Conservation (phyloP, 768 basidiomycete species). For the Termitomyces sp. region DNA sequence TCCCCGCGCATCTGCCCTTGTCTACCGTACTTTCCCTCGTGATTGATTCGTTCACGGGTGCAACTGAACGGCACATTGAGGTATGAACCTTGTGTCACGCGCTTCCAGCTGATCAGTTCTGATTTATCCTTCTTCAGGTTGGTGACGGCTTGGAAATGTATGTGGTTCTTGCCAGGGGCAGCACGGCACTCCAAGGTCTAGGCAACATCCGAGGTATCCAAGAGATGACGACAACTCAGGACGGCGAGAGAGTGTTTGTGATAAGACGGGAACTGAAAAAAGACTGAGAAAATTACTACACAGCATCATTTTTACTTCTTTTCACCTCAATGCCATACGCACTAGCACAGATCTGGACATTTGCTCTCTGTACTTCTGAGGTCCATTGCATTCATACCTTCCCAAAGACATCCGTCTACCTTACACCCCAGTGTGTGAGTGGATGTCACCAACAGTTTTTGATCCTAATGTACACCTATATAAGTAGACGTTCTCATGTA, state of each 20-base stretch:
- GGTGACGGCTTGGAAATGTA: conserved; percentile 95
- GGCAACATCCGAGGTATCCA: conserved; percentile 52
- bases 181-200: conserved; percentile 51
- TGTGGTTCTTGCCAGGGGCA: conserved; percentile 73
- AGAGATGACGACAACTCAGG: conserved; percentile 58
- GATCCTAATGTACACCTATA: conserved; percentile 2
- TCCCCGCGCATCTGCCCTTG: conserved; percentile 82
- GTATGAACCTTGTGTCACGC: conserved; percentile 35
- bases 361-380: conserved; percentile 5
- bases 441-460: background rate
- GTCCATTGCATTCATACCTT: background rate
- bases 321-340: conserved; percentile 10
- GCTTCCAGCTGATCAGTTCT: conserved; percentile 9
- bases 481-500: conserved; percentile 6
- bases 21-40: conserved; percentile 79
- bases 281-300: conserved; percentile 43
- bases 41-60: conserved; percentile 94
- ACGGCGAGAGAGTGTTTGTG: conserved; percentile 75
- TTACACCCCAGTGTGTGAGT: background rate
- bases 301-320: conserved; percentile 6
- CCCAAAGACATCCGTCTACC: background rate
- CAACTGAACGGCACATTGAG: conserved; percentile 98
- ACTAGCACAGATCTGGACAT: conserved; percentile 18
- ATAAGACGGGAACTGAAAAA: conserved; percentile 80
- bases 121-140: conserved; percentile 47